Percentiles rank a stretch among this genome's conserved stretches.
phyloP scores from a whole-genome alignment of 2,329 filamentous ascomycete species.

The Aspergillus eucalypticola region DNA sequence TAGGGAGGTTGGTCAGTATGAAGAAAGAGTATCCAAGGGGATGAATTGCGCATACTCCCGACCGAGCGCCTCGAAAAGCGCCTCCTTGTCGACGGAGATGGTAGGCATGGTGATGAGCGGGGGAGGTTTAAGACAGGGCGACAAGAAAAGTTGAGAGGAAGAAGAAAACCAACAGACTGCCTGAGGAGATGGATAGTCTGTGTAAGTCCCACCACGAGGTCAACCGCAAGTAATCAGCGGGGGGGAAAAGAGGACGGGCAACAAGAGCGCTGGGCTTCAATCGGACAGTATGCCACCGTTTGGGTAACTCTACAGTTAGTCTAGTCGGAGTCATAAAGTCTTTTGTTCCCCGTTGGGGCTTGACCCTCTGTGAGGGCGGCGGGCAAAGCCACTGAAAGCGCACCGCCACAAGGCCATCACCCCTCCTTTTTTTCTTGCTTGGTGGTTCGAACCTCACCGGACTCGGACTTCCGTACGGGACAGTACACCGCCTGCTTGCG shows the following conservation, averaged over 20 bases:
- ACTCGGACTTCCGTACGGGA: neutral
- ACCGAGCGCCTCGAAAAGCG: conserved; percentile 88
- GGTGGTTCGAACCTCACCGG: neutral
- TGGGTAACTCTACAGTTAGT: conserved; percentile 2
- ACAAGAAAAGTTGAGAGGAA: conserved; percentile 3
- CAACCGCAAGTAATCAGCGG: neutral
- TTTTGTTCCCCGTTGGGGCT: conserved; percentile 22
- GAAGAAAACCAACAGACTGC: conserved; percentile 7
- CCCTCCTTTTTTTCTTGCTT: conserved; percentile 20
- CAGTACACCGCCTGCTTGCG: conserved; percentile 2
- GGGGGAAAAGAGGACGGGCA: neutral
- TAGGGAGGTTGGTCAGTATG: conserved; percentile 35
- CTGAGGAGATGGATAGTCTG: neutral
- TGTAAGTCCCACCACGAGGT: conserved; percentile 2
- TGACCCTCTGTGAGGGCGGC: conserved; percentile 19
- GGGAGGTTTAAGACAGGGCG: conserved; percentile 25
- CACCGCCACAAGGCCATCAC: conserved; percentile 33
- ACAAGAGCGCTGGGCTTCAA: neutral
- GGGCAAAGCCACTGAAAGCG: conserved; percentile 23
- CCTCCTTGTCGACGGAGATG: conserved; percentile 93
- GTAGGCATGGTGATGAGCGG: conserved; percentile 73
- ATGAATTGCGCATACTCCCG: conserved; percentile 64
- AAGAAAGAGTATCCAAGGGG: neutral
- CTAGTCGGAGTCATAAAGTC: conserved; percentile 13
- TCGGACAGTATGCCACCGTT: neutral